A percentile compares a stretch with the other conserved stretches of the same genome.
Conservation (phyloP, 805 yeast genomes). For the Ogataea pini region DNA sequence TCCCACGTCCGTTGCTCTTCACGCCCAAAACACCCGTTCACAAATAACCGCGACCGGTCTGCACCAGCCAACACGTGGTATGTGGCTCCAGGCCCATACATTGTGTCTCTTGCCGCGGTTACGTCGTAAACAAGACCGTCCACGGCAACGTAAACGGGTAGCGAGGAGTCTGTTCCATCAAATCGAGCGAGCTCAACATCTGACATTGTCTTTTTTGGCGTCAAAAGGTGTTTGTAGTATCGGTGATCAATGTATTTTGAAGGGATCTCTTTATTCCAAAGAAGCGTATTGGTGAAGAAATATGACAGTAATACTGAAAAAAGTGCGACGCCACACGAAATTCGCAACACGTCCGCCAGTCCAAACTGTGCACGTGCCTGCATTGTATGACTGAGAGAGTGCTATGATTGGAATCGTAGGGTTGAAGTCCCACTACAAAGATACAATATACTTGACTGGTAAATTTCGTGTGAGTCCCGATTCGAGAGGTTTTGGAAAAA, state of each 20-base stretch:
- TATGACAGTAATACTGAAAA: slow-evolving; percentile 53
- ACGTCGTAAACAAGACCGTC: slow-evolving; percentile 70
- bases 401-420: no score
- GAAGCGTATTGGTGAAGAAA: slow-evolving; percentile 54
- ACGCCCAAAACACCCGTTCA: slow-evolving; percentile 65
- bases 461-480: neutral
- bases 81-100: slow-evolving; percentile 56
- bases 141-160: slow-evolving; percentile 61
- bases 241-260: slow-evolving; percentile 8
- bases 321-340: slow-evolving; percentile 47
- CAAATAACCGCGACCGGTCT: slow-evolving; percentile 69
- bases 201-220: slow-evolving; percentile 37
- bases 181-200: slow-evolving; percentile 47
- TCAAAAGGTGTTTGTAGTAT: slow-evolving; percentile 2
- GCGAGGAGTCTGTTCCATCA: slow-evolving; percentile 47
- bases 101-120: slow-evolving; percentile 39
- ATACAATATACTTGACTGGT: no score
- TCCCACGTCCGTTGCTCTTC: slow-evolving; percentile 63
- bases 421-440: no score
- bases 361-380: slow-evolving; percentile 5
- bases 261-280: slow-evolving; percentile 54
- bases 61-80: slow-evolving; percentile 61
- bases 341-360: slow-evolving; percentile 30
- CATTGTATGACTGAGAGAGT: neutral
- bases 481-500: neutral